Base-by-base conservation (phyloP, 768 basidiomycete genomes). In the Xerocomus spinulosus region DNA sequence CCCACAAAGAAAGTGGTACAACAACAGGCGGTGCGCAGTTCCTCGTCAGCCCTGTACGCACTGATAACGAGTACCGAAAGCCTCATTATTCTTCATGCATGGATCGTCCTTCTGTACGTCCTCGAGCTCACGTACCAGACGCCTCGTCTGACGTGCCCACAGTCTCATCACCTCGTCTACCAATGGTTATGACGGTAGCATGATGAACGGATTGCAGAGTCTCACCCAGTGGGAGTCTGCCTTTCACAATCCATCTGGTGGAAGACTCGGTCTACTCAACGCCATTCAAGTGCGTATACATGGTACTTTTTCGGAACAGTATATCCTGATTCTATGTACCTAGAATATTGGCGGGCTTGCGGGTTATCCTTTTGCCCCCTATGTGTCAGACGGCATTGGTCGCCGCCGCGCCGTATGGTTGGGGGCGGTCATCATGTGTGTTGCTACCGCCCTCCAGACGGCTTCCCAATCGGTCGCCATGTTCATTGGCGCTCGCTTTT, bases 401-500 rank as follows among this genome's bases (percentile, higher is more conserved):
- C 84, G 87, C 59, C 76, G 82, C 25, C 63, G 64, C 3, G 74
- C 84, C 15, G 76, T 89, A 29, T 80, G 83, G 67, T 50, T 88
- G 20, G 87, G 87, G 45, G 83, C 85, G 6, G 20, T 59, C n/a
- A 78, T 87, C 60, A 87, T 89, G 84, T 74, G 78, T 48, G 68
- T 78, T 42, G 88, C 79, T 23, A 81, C 80, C 21, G 81, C 77
- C 26, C 36, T 89, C 25, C 88, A 90, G 55, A 80, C 83, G 2
- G 83, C 84, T 9, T 71, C 85, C n/a, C 76, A 81, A 46, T 83
- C 80, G 25, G 75, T 86, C 20, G 78, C 77, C 53, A 85, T 87
- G 82, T 89, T 89, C 73, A 85, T 88, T 56, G 85, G 83, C 53
- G 82, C 87, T 61, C 83, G 87, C 58, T 84, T 85, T 73, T 70